These are phyloP conservation scores for Ascochyta viciae-villosae DNA, from an alignment of 2,329 filamentous ascomycete species.

Conservation along the genomic window DNA sequence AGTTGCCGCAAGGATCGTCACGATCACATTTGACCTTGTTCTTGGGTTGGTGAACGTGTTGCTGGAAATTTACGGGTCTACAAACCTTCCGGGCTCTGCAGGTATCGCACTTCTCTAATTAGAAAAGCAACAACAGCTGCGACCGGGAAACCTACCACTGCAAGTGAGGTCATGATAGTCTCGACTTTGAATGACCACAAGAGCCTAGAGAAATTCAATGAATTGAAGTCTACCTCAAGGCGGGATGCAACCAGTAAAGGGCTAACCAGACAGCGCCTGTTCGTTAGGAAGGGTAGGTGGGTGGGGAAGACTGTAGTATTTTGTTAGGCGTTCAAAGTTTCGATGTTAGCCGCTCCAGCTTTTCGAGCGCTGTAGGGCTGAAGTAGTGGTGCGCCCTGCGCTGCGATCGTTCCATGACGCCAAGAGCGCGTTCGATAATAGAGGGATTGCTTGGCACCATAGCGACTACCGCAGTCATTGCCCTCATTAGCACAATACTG, in stretches of 20 bases:
- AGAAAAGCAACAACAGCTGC: background rate
- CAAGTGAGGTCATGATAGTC: background rate
- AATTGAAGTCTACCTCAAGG: background rate
- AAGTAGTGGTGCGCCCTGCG: background rate
- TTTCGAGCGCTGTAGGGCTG: background rate
- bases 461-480: background rate
- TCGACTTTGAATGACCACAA: too few relatives aligned
- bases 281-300: background rate
- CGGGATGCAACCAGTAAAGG: too few relatives aligned
- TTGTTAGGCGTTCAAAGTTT: background rate
- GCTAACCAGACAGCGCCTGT: background rate
- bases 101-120: conserved; percentile 3
- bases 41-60: background rate
- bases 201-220: background rate
- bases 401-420: background rate
- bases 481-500: too few relatives aligned
- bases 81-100: conserved; percentile 4
- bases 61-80: background rate
- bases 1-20: conserved; percentile 34
- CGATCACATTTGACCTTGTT: conserved; percentile 28
- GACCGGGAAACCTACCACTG: background rate
- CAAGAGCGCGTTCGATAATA: background rate
- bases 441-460: background rate
- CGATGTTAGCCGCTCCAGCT: background rate
- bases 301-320: background rate